Base-by-base conservation (phyloP, 495 filamentous ascomycete species). In the Penicillium ochrochloron region DNA sequence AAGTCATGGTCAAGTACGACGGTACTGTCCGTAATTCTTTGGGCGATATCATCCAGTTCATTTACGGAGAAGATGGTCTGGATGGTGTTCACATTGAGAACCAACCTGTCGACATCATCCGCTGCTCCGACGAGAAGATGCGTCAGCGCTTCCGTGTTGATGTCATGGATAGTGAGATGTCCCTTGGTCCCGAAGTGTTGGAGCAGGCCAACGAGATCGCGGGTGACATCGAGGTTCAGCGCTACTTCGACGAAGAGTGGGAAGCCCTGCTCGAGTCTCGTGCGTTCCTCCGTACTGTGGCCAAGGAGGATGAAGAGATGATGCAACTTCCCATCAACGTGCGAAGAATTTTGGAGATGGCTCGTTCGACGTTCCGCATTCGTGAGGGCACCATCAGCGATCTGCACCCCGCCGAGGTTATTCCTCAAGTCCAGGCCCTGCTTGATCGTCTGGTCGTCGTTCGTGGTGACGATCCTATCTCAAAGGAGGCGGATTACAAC, bases 1-100 rank as follows among this genome's bases (percentile, higher is more conserved):
- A 99, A 73, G 92, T 97, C 21, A 96, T 93, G 86, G 92, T 93
- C 37, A 96, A 95, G 73, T 99, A 99, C 73, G 95, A 99, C 74
- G 94, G 94, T 46, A 99, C 95, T 14, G 92, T 99, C 21, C 90
- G 95, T 21, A 98, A 99, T 76, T 98, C 96, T 31, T 84, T 97
- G 37, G 94, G 94, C 37, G 95, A 98, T 74, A 91, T 99, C 67
- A 91, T 99, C 57, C 94, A 99, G 76, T 98, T 98, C 79, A 83
- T 97, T 57, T 99, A 99, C 64, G 95, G 95, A 66, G 96, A 99
- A 75, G 95, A 99, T 75, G 95, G 95, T 67, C 84, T 97, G 6
- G 95, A 99, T 71, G 95, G 89, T 71, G 87, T 88, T 52, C 83
- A 87, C 66, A 98, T 99, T 59, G 95, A 99, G 76, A 89, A 93